Conservation (phyloP, 768 basidiomycete genomes). For the Macrolepiota albuminosa region DNA sequence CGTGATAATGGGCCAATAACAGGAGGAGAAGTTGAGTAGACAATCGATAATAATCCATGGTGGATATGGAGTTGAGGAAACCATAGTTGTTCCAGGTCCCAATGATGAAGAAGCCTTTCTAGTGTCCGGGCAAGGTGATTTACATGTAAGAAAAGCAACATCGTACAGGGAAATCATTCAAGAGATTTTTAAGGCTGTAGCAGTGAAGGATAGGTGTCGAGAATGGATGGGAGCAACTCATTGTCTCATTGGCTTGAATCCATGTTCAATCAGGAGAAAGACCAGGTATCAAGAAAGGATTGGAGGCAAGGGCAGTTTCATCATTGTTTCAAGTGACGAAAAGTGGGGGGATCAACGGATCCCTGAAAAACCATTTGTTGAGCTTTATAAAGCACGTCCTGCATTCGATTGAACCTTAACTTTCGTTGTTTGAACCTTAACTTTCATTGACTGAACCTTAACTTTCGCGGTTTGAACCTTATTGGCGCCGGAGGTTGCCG, state of each 20-base stretch:
- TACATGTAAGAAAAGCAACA: neutral
- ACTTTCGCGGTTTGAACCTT: neutral
- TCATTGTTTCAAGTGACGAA: neutral
- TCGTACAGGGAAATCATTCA: neutral
- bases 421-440: neutral
- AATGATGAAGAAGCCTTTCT: neutral
- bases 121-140: neutral
- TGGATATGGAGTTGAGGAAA: neutral
- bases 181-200: neutral
- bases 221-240: neutral
- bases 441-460: neutral
- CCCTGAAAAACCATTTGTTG: neutral
- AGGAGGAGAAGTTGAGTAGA: no score
- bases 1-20: neutral
- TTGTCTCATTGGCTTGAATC: neutral
- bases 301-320: no score
- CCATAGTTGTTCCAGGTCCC: neutral
- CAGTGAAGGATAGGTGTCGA: no score
- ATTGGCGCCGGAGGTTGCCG: neutral
- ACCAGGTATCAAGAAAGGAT: neutral
- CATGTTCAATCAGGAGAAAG: neutral
- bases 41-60: neutral
- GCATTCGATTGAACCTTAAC: neutral
- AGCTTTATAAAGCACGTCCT: neutral
- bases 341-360: no score